Percentiles rank a stretch among this genome's conserved stretches.
Evolutionary conservation across 2,329 filamentous ascomycete species (phyloP).

Genomic region (Helminthosporium solani): DNA sequence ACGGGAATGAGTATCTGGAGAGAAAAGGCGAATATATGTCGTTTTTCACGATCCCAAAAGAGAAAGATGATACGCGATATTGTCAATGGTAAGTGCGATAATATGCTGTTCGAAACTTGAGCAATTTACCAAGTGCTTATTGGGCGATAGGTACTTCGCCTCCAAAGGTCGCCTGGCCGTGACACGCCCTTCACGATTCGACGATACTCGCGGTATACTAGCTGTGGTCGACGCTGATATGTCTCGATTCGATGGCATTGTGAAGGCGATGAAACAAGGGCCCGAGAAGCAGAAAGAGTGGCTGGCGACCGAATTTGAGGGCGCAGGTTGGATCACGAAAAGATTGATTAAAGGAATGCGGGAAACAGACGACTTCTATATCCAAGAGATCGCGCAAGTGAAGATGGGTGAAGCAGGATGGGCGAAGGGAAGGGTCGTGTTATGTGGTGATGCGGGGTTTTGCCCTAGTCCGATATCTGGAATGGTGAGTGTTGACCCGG

Average conservation of each 20-base stretch:
- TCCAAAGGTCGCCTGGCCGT: conserved; percentile 24
- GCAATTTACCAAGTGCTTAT: neutral
- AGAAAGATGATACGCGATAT: conserved; percentile 19
- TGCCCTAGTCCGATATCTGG: conserved; percentile 39
- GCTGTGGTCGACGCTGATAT: conserved; percentile 19
- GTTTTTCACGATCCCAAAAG: conserved; percentile 32
- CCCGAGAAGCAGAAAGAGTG: conserved; percentile 22
- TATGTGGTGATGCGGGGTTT: conserved; percentile 45
- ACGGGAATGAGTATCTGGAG: conserved; percentile 21
- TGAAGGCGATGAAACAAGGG: conserved; percentile 13
- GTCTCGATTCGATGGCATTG: conserved; percentile 22
- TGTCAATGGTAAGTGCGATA: conserved; percentile 18
- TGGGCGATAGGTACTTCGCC: conserved; percentile 16
- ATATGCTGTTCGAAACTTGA: neutral
- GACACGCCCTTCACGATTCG: conserved; percentile 24
- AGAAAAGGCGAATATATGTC: conserved; percentile 30
- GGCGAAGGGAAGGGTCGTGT: conserved; percentile 34
- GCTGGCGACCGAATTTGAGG: conserved; percentile 31
- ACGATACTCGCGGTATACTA: conserved; percentile 20
- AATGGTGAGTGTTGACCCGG: conserved; percentile 15
- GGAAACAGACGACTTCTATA: conserved; percentile 47
- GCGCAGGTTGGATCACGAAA: conserved; percentile 42
- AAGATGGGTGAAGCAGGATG: conserved; percentile 33
- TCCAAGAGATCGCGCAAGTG: conserved; percentile 44
- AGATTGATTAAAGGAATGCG: conserved; percentile 44